Conservation (phyloP, 1,284 basidiomycete species). For the Grifola frondosa region DNA sequence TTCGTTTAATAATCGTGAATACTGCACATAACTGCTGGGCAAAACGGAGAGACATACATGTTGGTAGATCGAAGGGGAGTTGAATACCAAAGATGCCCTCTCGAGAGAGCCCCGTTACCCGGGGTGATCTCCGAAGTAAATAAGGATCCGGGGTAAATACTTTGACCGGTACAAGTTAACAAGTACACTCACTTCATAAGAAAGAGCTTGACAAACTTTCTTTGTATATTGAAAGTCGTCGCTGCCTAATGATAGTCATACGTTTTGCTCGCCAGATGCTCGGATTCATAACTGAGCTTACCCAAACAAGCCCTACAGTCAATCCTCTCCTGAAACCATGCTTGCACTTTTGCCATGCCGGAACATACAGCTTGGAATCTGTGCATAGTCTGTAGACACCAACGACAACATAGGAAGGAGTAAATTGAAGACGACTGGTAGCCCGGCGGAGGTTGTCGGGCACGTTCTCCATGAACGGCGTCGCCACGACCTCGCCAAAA, state of each 20-base stretch:
- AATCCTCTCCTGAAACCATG: constrained; percentile 65
- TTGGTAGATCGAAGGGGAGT: constrained; percentile 64
- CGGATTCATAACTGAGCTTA: constrained; percentile 30
- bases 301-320: constrained; percentile 66
- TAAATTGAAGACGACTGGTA: constrained; percentile 59
- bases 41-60: constrained; percentile 46
- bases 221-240: constrained; percentile 65
- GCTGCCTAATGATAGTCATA: constrained; percentile 42
- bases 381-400: constrained; percentile 73
- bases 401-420: constrained; percentile 74
- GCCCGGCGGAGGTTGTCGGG: constrained; percentile 51
- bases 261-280: not conserved
- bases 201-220: constrained; percentile 59
- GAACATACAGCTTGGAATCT: constrained; percentile 59
- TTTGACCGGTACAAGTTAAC: constrained; percentile 10
- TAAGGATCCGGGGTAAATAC: not conserved
- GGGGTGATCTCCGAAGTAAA: constrained; percentile 49
- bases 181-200: constrained; percentile 53
- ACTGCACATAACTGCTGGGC: not conserved
- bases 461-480: constrained; percentile 31
- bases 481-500: constrained; percentile 13
- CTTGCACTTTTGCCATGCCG: constrained; percentile 75
- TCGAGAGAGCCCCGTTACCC: constrained; percentile 62
- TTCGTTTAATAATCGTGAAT: not conserved
- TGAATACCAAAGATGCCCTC: constrained; percentile 63